Conservation (phyloP, 345 rosid species). For the Murraya koenigii region DNA sequence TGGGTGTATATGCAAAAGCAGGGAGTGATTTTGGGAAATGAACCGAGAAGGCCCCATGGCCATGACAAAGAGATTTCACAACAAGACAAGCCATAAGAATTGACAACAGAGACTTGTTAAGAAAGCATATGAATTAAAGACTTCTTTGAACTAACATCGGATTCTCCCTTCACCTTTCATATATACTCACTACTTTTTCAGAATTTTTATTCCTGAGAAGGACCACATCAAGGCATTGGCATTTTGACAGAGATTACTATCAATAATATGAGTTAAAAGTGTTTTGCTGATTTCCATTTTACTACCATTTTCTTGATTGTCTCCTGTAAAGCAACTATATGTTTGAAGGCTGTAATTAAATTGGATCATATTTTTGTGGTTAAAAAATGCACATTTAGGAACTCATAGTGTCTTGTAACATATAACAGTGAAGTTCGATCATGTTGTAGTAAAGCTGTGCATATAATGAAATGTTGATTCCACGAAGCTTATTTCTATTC, state of each 20-base stretch:
- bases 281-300: not conserved
- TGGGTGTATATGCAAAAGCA: constrained; percentile 49
- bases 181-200: not conserved
- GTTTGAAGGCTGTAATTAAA: constrained; percentile 6
- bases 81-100: constrained; percentile 11
- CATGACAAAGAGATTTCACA: constrained; percentile 19
- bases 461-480: not conserved
- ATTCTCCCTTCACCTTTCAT: not conserved
- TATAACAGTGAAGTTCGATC: not conserved
- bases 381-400: not conserved
- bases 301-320: not conserved
- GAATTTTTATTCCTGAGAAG: not conserved
- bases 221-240: constrained; percentile 2
- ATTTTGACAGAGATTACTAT: not conserved
- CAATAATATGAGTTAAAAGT: not conserved
- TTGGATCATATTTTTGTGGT: not conserved
- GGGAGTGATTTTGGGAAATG: constrained; percentile 35
- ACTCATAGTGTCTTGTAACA: not conserved
- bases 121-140: not conserved
- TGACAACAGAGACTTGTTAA: constrained; percentile 23
- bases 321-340: constrained; percentile 4
- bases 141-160: constrained; percentile 14
- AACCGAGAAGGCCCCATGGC: constrained; percentile 22
- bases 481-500: not conserved
- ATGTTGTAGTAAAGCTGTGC: not conserved